Evolutionary conservation across 768 basidiomycete genomes (phyloP), one percentile per base, ranked within the genome.

Genomic region (Sporobolomyces phaffii): DNA sequence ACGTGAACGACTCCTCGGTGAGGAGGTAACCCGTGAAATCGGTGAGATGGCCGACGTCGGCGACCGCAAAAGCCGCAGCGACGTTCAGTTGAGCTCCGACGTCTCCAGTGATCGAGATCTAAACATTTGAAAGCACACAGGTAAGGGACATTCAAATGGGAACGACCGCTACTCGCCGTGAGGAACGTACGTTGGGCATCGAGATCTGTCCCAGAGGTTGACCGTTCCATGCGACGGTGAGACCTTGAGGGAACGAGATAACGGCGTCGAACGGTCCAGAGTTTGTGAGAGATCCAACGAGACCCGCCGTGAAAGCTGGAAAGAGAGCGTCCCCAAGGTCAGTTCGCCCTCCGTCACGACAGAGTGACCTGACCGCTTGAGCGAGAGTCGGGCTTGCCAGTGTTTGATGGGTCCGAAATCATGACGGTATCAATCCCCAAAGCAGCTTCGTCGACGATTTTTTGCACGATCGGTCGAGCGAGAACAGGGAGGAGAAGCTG

Each of bases 391-490:
- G 22, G 8, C 62, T 10, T 7, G 49, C 62, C 34, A 1, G 43
- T 59, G 43, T 68, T 59, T 0, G 44, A 14, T 2, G 86, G 83
- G 68, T 86, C 75, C 22, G 79, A 80, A 75, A 89, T 88, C 45
- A 87, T 71, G 14, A 89, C 83, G 0, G 79, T 84, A 49, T 83
- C 80, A 58, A 89, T 78, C 22, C 85, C 86, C 68, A 88, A 76
- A 11, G 79, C 75, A 22, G 85, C 82, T 22, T 80, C 83, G 8
- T 81, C 79, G 45, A 89, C 85, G 62, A 89, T 81, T 67, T 83
- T 84, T 75, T 88, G 86, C 8, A 89, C 87, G 61, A 89, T 87
- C 6, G 87, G 87, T 58, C 83, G 80, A 0, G 87, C 87, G 63
- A 89, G 81, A 45, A 86, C 73, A 9, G 87, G 87, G 9, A 89